phyloP scores from a whole-genome alignment of 768 basidiomycete genomes.

The Naganishia onofrii region DNA sequence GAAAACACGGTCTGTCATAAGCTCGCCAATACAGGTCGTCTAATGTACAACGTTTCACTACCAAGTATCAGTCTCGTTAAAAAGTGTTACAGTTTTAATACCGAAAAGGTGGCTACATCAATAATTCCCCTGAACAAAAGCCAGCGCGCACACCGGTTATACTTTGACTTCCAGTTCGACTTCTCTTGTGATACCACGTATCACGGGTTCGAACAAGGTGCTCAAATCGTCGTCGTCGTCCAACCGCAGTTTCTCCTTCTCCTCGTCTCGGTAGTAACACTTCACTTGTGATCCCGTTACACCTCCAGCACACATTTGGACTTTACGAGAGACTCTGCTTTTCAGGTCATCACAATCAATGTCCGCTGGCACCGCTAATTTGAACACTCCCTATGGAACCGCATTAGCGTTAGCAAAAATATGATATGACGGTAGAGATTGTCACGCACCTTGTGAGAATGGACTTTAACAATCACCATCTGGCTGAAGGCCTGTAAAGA shows the following conservation, averaged over 20 bases:
- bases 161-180: constrained; percentile 32
- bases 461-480: constrained; percentile 86
- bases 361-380: constrained; percentile 77
- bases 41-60: constrained; percentile 10
- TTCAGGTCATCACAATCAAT: constrained; percentile 81
- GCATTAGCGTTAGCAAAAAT: neutral
- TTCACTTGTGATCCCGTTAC: constrained; percentile 15
- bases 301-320: constrained; percentile 75
- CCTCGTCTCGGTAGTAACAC: constrained; percentile 35
- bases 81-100: constrained; percentile 7
- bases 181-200: constrained; percentile 27
- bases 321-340: constrained; percentile 87
- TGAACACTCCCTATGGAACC: constrained; percentile 72
- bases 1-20: neutral
- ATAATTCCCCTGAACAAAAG: neutral
- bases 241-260: constrained; percentile 28
- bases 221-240: constrained; percentile 31
- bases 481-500: constrained; percentile 28
- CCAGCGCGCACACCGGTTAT: neutral
- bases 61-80: neutral
- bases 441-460: constrained; percentile 64
- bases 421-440: neutral
- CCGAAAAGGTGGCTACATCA: constrained; percentile 14
- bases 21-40: neutral
- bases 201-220: constrained; percentile 30